These are phyloP conservation scores for Thelonectria discophora DNA, from an alignment of 2,329 filamentous ascomycete species.

Conservation along the genomic window DNA sequence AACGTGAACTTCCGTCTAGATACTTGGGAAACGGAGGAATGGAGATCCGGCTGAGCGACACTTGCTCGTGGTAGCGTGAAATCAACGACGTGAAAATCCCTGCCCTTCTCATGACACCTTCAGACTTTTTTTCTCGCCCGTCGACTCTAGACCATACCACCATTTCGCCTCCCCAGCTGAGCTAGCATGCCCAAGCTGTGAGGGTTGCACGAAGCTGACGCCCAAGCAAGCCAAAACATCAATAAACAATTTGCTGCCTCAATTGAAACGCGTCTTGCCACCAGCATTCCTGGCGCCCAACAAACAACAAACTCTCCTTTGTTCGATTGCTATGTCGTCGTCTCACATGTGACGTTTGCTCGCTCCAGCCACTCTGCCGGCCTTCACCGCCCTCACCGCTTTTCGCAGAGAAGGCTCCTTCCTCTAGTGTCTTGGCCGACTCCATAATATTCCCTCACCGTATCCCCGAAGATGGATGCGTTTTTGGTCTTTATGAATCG, in stretches of 20 bases:
- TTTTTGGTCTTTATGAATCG: too few relatives aligned
- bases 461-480: not conserved
- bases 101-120: not conserved
- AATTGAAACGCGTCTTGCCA: not conserved
- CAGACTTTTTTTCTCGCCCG: not conserved
- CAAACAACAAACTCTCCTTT: not conserved
- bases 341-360: not conserved
- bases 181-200: not conserved
- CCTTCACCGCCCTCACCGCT: conserved; percentile 3
- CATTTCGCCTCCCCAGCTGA: not conserved
- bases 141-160: not conserved
- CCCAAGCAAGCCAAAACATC: not conserved
- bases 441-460: not conserved
- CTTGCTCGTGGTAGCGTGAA: not conserved
- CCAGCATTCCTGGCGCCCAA: not conserved
- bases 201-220: not conserved
- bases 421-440: not conserved
- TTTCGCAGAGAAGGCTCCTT: not conserved
- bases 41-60: not conserved
- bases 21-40: not conserved
- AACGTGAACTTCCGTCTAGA: not conserved
- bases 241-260: not conserved
- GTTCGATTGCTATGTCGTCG: not conserved
- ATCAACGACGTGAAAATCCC: not conserved
- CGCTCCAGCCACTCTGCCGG: not conserved